Base-by-base conservation (phyloP, 352 stramenopile genomes). In the Phytophthora aleatoria region DNA sequence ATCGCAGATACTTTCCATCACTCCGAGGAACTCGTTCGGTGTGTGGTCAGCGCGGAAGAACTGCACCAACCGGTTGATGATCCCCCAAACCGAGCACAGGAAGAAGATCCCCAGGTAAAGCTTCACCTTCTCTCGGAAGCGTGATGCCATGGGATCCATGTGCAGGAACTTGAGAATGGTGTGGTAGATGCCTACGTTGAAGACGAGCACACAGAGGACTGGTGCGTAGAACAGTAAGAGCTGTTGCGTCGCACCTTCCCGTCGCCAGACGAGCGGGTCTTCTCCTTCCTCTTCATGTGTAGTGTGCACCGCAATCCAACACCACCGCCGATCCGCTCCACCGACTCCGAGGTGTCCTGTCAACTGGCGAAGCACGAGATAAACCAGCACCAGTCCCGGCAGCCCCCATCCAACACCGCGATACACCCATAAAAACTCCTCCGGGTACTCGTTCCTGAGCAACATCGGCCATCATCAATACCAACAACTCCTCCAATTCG, bases 41-140 rank as follows among this genome's bases (percentile, higher is more conserved):
- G 62, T 59, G 59, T 92, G 84, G 20, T 73, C 62, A 6, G 45
- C 28, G 1, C 79, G 67, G 31, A 77, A 73, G 30, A 81, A 81
- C 73, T 92, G 84, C 57, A 92, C 77, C 13, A 89, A 53, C 5
- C 84, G 75, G 47, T 92, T 90, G 48, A 89, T 58, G 1, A 77
- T 62, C 43, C 84, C 84, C 81, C 84, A 92, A n/a, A 91, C 50
- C 3, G 84, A 91, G 63, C 84, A 92, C 8, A 91, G 41, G 39
- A 91, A 90, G 61, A 85, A 83, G 41, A 91, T 84, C 28, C 78
- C 69, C 11, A 92, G 63, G 54, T 92, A 92, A 5, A 92, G 52
- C 53, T 61, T 74, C 20, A 91, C 82, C 42, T 86, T 87, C 15
- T 70, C 62, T 39, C 79, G 78, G 33, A 92, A 86, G 10, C 72